Percentiles rank a stretch among this genome's conserved stretches.
These are phyloP conservation scores for Eucalyptus decipiens DNA, from an alignment of 345 rosid genomes.

Conservation along the genomic window DNA sequence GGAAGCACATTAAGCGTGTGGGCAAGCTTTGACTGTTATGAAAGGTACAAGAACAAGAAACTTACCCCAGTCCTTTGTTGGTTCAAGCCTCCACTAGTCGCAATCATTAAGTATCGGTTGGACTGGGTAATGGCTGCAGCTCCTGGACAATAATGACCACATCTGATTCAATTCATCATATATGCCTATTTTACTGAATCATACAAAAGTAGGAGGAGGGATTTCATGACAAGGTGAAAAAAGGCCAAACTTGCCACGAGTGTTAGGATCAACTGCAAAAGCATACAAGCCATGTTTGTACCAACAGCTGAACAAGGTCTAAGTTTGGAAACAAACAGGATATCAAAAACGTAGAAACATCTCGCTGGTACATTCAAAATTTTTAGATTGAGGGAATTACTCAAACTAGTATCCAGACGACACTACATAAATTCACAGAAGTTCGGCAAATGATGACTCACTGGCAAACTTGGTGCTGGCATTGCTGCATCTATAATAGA, in stretches of 20 bases:
- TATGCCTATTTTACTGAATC: background rate
- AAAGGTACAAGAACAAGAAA: background rate
- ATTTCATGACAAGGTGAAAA: background rate
- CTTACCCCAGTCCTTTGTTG: constrained; percentile 92
- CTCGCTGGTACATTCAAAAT: background rate
- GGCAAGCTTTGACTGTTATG: background rate
- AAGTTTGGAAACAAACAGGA: background rate
- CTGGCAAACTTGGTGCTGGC: constrained; percentile 57
- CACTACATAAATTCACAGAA: background rate
- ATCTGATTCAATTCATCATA: background rate
- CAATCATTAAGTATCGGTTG: constrained; percentile 62
- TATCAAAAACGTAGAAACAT: background rate
- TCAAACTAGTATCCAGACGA: background rate
- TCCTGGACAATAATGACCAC: constrained; percentile 23
- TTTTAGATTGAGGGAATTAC: background rate
- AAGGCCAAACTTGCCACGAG: background rate
- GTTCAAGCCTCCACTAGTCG: constrained; percentile 91
- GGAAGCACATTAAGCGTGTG: background rate
- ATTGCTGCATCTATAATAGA: constrained; percentile 60
- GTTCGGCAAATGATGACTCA: constrained; percentile 5
- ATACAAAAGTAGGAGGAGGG: background rate
- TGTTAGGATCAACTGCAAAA: background rate
- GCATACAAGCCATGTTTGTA: background rate
- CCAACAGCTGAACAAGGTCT: background rate
- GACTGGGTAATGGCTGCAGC: constrained; percentile 31